Evolutionary conservation across 108 stramenopile genomes (phyloP), one percentile per base, ranked within the genome.

Genomic region (Craspedostauros australis): DNA sequence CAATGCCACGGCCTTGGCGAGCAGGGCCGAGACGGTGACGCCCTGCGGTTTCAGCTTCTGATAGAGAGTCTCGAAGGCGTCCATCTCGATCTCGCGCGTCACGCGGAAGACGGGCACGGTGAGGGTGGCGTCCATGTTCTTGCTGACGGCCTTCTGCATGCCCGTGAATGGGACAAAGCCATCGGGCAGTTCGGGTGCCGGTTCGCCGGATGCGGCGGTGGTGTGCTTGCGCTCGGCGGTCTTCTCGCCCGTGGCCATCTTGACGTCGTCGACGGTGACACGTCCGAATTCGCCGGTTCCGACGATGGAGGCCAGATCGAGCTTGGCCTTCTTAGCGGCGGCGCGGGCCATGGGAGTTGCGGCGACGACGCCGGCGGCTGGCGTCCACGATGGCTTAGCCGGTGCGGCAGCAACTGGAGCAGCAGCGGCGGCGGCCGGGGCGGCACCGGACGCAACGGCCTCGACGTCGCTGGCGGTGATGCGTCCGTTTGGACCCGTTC

Each of bases 71-170:
- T 98, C 92, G 66, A 98, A 95, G 12, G 67, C 70, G 50, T 93
- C 88, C 81, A 95, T 98, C 52, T 77, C 66, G 53, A 98, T 93
- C 32, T 87, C 86, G 16, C 91, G 75, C 40, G 86, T 86, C 14
- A 95, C 95, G 41, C 88, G 86, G 91, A 98, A 98, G 23, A 93
- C 77, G 5, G 97, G 97, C 18, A 83, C 81, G 33, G 72, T 58
- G 30, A 96, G 68, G 15, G 93, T 96, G 27, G 84, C 89, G 55
- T 84, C 90, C 97, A 98, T 98, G 77, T 98, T 98, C 74, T 88
- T 89, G 44, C 90, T 86, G 45, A 98, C 95, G 23, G 97, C 97
- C 50, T 85, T 80, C 69, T 96, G 95, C 97, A 98, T 98, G 39
- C 95, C 95, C 24, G 87, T 90, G 88, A 96, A 93, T 5, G 94